phyloP scores from a whole-genome alignment of 2,329 filamentous ascomycete species.

The Pyrenophora graminea region DNA sequence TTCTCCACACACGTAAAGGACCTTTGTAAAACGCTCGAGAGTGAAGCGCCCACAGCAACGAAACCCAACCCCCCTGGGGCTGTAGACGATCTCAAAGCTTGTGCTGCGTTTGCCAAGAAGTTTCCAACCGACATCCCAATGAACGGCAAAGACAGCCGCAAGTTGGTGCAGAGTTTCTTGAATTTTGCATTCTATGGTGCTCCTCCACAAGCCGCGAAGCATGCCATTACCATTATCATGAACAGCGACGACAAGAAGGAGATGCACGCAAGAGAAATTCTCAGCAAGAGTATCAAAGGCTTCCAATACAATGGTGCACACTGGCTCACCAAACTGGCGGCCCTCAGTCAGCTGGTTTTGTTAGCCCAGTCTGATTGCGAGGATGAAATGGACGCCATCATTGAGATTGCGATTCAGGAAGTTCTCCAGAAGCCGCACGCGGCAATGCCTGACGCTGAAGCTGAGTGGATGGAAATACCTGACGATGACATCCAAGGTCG shows the following conservation, averaged over 20 bases:
- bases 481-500: slow-evolving; percentile 86
- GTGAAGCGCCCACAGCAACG: slow-evolving; percentile 73
- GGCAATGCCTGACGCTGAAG: slow-evolving; percentile 60
- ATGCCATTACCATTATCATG: slow-evolving; percentile 88
- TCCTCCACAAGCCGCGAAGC: slow-evolving; percentile 84
- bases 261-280: slow-evolving; percentile 81
- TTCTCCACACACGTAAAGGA: slow-evolving; percentile 93
- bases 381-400: slow-evolving; percentile 70
- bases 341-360: slow-evolving; percentile 75
- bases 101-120: slow-evolving; percentile 85
- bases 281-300: slow-evolving; percentile 74
- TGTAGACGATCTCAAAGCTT: slow-evolving; percentile 92
- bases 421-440: slow-evolving; percentile 70
- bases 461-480: slow-evolving; percentile 58
- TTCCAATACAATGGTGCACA: slow-evolving; percentile 73
- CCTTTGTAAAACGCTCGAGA: slow-evolving; percentile 82
- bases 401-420: slow-evolving; percentile 75
- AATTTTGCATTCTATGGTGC: slow-evolving; percentile 82
- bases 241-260: slow-evolving; percentile 76
- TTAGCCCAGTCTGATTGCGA: slow-evolving; percentile 74
- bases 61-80: slow-evolving; percentile 71
- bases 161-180: slow-evolving; percentile 78
- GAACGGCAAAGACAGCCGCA: slow-evolving; percentile 62
- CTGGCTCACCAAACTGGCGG: slow-evolving; percentile 74
- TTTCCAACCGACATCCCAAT: slow-evolving; percentile 81